Evolutionary conservation across 106 monocot species (phyloP), one percentile per base, ranked within the genome.

Genomic region (Xerophyta viscosa): DNA sequence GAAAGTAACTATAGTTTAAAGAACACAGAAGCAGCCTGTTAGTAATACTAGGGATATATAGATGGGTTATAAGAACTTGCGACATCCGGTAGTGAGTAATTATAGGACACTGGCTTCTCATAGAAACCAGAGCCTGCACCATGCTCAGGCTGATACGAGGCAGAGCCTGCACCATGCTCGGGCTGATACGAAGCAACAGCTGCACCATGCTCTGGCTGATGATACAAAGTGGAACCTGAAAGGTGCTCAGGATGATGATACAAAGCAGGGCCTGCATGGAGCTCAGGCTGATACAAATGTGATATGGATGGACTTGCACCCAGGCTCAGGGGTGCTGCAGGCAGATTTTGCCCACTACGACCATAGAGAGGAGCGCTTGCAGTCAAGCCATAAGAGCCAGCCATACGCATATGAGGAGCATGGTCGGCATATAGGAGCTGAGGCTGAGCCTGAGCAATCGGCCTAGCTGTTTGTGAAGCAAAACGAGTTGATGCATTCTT

Each of bases 371-470:
- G 37, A 42, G 51, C 42, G 26, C 31, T 24, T 22, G 41, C 55
- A 20, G 57, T 51, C 33, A 68, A 39, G 29, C 55, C 48, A 62
- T 82, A 72, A 13, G 67, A 56, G 0, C 61, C 62, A 48, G 68
- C 20, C 10, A 64, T 59, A 48, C 67, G 57, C 50, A 64, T 46
- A 39, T 43, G 67, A 17, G 66, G 58, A 48, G 71, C 29, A n/a
- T 48, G 67, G 17, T 81, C 71, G 51, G 22, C 43, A 54, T 46
- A 37, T 8, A 52, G 22, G 9, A 43, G 42, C n/a, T 50, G 66
- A 14, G 67, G 27, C 37, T 71, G 66, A 58, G n/a, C 48, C 10
- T 25, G 64, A 29, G 37, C 11, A 29, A 58, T 18, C 29, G 58
- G 39, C 17, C 29, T 48, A 10, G 27, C 19, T 28, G 49, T 50